A percentile compares a stretch with the other conserved stretches of the same genome.
phyloP scores from a whole-genome alignment of 179 eudicot genomes.

The Carnegiea gigantea region DNA sequence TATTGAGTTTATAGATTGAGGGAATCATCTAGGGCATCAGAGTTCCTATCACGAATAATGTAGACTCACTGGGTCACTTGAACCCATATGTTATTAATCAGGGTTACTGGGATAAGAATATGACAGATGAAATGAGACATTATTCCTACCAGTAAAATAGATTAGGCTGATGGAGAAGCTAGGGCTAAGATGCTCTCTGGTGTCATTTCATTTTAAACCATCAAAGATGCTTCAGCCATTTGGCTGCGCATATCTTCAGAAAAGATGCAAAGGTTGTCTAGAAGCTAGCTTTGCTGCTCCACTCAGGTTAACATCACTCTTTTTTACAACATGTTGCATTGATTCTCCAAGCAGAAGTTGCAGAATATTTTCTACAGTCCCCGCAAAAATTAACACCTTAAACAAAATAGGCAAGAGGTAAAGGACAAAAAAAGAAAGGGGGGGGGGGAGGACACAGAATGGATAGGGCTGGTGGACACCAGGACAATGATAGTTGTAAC shows the following conservation, averaged over 20 bases:
- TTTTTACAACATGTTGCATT: constrained; percentile 16
- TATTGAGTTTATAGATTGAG: constrained; percentile 14
- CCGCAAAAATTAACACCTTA: constrained; percentile 3
- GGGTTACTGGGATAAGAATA: constrained; percentile 19
- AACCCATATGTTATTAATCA: constrained; percentile 12
- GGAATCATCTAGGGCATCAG: not conserved
- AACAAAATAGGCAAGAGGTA: not conserved
- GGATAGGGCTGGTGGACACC: no score
- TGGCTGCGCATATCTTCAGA: constrained; percentile 5
- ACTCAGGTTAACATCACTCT: constrained; percentile 19
- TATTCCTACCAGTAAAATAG: constrained; percentile 16
- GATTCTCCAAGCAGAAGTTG: constrained; percentile 20
- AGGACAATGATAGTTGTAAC: not conserved
- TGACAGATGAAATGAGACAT: constrained; percentile 16
- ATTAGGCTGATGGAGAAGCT: constrained; percentile 17
- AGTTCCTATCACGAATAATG: constrained; percentile 14
- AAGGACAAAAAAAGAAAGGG: not conserved
- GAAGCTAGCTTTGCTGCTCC: constrained; percentile 14
- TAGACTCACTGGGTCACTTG: not conserved
- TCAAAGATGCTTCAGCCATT: constrained; percentile 19
- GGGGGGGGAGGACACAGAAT: not conserved
- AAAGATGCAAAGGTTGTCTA: constrained; percentile 28
- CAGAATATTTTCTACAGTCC: constrained; percentile 8
- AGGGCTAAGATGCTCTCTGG: constrained; percentile 16
- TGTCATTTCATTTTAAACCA: constrained; percentile 14